phyloP scores from a whole-genome alignment of 1,284 basidiomycete species.

The Ustilago shanxiensis region DNA sequence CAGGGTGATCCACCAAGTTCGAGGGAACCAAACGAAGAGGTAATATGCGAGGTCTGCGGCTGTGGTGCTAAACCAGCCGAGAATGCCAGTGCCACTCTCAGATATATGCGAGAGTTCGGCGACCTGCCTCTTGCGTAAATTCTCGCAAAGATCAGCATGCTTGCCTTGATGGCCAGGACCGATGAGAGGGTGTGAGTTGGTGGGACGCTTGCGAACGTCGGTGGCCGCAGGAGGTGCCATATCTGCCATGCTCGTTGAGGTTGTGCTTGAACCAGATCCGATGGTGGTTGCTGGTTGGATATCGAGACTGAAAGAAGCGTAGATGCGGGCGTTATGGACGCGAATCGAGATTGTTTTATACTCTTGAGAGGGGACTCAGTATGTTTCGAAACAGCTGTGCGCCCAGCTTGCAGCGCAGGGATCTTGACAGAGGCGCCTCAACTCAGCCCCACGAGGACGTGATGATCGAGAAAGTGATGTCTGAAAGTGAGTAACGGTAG shows the following conservation, averaged over 20 bases:
- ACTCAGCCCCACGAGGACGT: background rate
- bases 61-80: constrained; percentile 22
- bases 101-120: constrained; percentile 20
- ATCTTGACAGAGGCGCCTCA: background rate
- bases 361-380: background rate
- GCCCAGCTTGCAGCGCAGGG: background rate
- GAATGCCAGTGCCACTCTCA: constrained; percentile 21
- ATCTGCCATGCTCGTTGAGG: background rate
- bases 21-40: constrained; percentile 32
- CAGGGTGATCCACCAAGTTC: constrained; percentile 35
- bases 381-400: background rate
- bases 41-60: constrained; percentile 32
- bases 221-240: constrained; percentile 21
- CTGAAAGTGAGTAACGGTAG: background rate
- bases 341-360: background rate
- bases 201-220: constrained; percentile 26
- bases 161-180: constrained; percentile 18
- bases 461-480: background rate
- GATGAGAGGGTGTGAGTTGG: constrained; percentile 23
- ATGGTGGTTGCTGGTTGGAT: background rate
- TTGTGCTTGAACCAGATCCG: background rate
- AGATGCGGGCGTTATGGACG: background rate
- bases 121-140: constrained; percentile 38
- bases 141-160: constrained; percentile 30
- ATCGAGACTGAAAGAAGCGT: background rate